Evolutionary conservation across 176 grass and related monocot species (phyloP), one percentile per base, ranked within the genome.

Genomic region (Phoenix dactylifera): DNA sequence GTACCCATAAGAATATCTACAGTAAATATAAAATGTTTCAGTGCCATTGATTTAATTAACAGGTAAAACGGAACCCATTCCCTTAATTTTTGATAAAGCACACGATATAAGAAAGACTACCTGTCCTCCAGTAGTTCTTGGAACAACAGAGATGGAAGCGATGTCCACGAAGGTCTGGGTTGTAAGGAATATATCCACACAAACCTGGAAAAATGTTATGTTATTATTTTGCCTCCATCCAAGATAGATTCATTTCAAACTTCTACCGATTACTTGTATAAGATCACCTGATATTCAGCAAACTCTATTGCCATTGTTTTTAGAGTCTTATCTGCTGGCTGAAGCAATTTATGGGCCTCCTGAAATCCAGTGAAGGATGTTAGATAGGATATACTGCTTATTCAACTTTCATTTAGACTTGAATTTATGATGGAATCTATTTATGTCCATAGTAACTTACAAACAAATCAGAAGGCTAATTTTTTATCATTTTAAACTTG

Each of bases 291-390:
- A 85, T 85, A 95, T 64, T 95, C 89, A 25, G 89, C 85, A 72
- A 95, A 95, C 71, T 95, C 89, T 66, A 85, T 55, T 49, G 89
- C 89, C 85, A 95, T 95, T 57, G 81, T 80, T 66, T 95, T 88
- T 44, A 95, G 68, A 52, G 89, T 89, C 60, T 80, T 85, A 25
- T 95, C 85, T 53, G 67, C 81, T 22, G 85, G 81, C 76, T 88
- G 85, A 55, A 95, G 73, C 73, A 95, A 69, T 61, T 95, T 95
- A 35, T 89, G 89, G 23, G 78, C 71, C 67, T 95, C 89, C 89
- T 95, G 78, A 49, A 63, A 72, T 70, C 49, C 22, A 30, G 6
- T 61, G 28, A 62, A 75, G 60, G 4, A 51, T 39, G 68, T 63
- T 60, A 19, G 4, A 62, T 17, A 58, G 48, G 54, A 70, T 18